A percentile compares a stretch with the other conserved stretches of the same genome.
Conservation (phyloP, 768 basidiomycete species). For the Kwoniella sp. region DNA sequence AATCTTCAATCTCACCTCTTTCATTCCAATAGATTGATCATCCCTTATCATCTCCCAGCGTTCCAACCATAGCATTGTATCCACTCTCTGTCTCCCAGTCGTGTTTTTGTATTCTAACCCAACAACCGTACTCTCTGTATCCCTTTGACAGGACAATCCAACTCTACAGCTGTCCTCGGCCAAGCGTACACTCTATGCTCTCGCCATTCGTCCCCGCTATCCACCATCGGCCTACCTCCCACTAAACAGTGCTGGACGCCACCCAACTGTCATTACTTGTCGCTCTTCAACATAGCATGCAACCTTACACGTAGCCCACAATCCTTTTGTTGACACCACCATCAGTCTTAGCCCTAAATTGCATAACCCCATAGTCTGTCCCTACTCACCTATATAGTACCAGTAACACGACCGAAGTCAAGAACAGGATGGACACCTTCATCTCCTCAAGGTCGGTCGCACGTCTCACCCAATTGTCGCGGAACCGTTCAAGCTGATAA, state of each 20-base stretch:
- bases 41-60: too few species aligned
- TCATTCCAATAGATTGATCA: too few species aligned
- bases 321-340: background rate
- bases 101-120: too few species aligned
- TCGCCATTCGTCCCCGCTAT: background rate
- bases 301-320: background rate
- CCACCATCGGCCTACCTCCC: background rate
- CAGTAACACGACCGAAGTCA: too few species aligned
- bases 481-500: background rate
- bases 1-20: too few species aligned
- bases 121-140: too few species aligned
- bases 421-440: slow-evolving; percentile 25
- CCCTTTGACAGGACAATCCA: too few species aligned
- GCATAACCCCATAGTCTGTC: background rate
- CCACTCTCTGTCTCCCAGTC: too few species aligned
- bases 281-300: background rate
- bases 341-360: background rate
- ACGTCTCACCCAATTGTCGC: background rate
- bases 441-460: slow-evolving; percentile 20
- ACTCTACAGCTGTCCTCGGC: too few species aligned
- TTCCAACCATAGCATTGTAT: too few species aligned
- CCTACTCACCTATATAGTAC: background rate
- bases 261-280: background rate
- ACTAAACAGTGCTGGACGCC: background rate
- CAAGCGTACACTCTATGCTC: too few species aligned